Conservation (phyloP, 129 eudicot genomes). For the Arctium lappa region DNA sequence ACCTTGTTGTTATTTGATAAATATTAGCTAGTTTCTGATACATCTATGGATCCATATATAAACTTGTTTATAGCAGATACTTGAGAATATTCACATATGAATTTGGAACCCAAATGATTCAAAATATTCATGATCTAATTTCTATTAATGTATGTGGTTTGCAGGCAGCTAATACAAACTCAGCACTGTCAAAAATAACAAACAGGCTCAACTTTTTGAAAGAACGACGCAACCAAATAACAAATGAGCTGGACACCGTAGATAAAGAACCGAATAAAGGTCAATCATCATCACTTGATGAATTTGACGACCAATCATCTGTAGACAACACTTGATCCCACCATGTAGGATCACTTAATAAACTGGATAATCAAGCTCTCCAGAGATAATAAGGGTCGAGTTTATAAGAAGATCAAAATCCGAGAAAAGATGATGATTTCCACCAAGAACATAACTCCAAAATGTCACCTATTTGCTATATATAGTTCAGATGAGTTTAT, state of each 20-base stretch:
- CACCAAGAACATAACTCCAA: not conserved
- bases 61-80: not conserved
- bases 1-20: not conserved
- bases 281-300: slow-evolving; percentile 26
- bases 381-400: slow-evolving; percentile 18
- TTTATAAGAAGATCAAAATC: slow-evolving; percentile 12
- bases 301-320: slow-evolving; percentile 30
- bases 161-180: slow-evolving; percentile 60
- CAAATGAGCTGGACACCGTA: slow-evolving; percentile 55
- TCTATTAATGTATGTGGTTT: not conserved
- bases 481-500: not conserved
- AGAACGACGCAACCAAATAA: slow-evolving; percentile 61
- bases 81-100: not conserved
- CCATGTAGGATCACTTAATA: slow-evolving; percentile 5
- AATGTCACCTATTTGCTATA: not conserved
- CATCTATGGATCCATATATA: not conserved
- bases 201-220: slow-evolving; percentile 82
- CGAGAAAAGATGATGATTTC: not conserved
- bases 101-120: not conserved
- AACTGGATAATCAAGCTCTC: slow-evolving; percentile 15
- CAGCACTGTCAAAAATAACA: slow-evolving; percentile 80
- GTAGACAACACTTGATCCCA: slow-evolving; percentile 27
- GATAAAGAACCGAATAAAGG: slow-evolving; percentile 49
- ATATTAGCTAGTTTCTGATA: not conserved
- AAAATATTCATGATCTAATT: slow-evolving; percentile 9